Conservation (phyloP, 176 grass and related monocot genomes). For the Oryza australiensis region DNA sequence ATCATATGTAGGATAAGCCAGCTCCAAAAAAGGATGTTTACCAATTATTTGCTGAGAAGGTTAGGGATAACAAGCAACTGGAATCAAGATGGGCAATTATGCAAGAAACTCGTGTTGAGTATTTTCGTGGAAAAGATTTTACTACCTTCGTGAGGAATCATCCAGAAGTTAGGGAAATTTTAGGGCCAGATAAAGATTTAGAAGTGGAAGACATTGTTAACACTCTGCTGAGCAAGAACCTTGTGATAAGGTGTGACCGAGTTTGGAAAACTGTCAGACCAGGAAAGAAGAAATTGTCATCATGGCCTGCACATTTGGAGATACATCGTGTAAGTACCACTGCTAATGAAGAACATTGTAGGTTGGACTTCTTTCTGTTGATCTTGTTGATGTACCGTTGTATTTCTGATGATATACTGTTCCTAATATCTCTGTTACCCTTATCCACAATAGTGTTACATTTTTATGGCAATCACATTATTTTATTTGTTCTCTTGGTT, state of each 20-base stretch:
- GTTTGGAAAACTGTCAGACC: constrained; percentile 94
- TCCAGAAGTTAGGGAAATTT: constrained; percentile 80
- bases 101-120: constrained; percentile 99
- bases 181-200: constrained; percentile 82
- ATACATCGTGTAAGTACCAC: constrained; percentile 75
- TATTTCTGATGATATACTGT: background rate
- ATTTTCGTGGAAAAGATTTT: constrained; percentile 98
- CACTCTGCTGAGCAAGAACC: constrained; percentile 75
- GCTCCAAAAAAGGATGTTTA: constrained; percentile 84
- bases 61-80: constrained; percentile 97
- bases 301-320: constrained; percentile 97
- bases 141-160: constrained; percentile 78
- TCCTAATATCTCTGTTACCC: background rate
- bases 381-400: background rate
- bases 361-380: constrained; percentile 3
- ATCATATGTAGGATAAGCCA: constrained; percentile 53
- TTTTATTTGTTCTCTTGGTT: constrained; percentile 10
- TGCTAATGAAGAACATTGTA: background rate
- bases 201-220: constrained; percentile 81
- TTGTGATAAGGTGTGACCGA: constrained; percentile 89
- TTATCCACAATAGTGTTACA: background rate
- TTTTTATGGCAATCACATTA: background rate
- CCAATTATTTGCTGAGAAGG: constrained; percentile 93
- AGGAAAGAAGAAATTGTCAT: constrained; percentile 95
- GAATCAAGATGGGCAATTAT: constrained; percentile 98